Evolutionary conservation across 1,284 basidiomycete species (phyloP).

Genomic region (Melanopsichium pennsylvanicum): DNA sequence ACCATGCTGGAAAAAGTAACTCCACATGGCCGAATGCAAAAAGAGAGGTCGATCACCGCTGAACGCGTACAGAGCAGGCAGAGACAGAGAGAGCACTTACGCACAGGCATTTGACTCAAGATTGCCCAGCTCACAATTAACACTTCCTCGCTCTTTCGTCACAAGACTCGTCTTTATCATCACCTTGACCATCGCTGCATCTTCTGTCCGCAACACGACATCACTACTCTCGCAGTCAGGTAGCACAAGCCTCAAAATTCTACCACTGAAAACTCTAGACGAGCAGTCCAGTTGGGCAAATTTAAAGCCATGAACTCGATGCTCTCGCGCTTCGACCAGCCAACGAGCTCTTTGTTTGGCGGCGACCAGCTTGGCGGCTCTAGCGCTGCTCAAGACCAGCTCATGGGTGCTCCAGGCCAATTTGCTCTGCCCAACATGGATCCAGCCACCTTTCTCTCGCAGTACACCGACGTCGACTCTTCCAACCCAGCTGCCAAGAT

Average conservation of each 20-base stretch:
- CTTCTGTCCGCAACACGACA: too few species aligned
- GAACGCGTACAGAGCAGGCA: conserved; percentile 18
- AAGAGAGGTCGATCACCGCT: conserved; percentile 20
- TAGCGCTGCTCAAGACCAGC: conserved; percentile 9
- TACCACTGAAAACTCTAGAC: too few species aligned
- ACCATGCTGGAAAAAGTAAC: too few species aligned
- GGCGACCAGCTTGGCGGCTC: conserved; percentile 8
- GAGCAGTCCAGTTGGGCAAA: too few species aligned
- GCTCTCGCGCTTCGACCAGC: conserved; percentile 45
- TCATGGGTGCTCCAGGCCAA: conserved; percentile 40
- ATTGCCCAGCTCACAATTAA: not conserved
- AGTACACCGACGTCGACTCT: conserved; percentile 65
- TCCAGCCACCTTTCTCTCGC: conserved; percentile 59
- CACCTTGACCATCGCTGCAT: not conserved
- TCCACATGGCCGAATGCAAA: too few species aligned
- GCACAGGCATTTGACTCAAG: conserved; percentile 13
- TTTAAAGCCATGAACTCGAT: conserved; percentile 56
- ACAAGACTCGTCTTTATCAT: not conserved
- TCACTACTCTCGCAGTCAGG: too few species aligned
- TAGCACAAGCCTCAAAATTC: too few species aligned
- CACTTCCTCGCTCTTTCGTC: too few species aligned
- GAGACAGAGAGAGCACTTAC: conserved; percentile 18
- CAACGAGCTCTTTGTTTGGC: conserved; percentile 11
- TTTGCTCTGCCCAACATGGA: conserved; percentile 55
- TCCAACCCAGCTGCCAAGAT: conserved; percentile 70